A percentile compares a stretch with the other conserved stretches of the same genome.
phyloP scores from a whole-genome alignment of 2,329 filamentous ascomycete species.

The Plectosphaerella cucumerina region DNA sequence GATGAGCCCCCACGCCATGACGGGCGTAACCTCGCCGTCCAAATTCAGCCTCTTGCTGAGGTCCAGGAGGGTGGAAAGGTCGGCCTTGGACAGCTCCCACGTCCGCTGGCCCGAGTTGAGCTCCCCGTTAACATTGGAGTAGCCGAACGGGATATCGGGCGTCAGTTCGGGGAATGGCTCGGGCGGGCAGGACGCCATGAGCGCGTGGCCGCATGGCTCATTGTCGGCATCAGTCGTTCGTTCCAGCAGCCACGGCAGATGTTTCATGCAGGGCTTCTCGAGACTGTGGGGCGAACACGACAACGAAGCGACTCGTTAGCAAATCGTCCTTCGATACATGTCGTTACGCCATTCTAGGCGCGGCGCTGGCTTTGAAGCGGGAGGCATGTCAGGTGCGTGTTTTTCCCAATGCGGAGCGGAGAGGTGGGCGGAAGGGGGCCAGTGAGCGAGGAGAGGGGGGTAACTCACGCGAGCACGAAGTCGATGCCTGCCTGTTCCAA shows the following conservation, averaged over 20 bases:
- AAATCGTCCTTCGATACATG: slow-evolving; percentile 8
- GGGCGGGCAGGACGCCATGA: slow-evolving; percentile 90
- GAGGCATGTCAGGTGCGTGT: neutral
- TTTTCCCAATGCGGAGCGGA: neutral
- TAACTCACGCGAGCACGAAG: slow-evolving; percentile 83
- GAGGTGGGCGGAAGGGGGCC: neutral
- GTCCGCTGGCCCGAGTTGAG: slow-evolving; percentile 62
- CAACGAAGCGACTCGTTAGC: slow-evolving; percentile 32
- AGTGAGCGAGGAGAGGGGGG: slow-evolving; percentile 4
- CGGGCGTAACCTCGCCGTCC: slow-evolving; percentile 87
- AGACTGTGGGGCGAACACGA: slow-evolving; percentile 52
- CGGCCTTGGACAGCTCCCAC: slow-evolving; percentile 72
- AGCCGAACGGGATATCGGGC: slow-evolving; percentile 49
- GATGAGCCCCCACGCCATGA: slow-evolving; percentile 90
- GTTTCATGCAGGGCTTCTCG: slow-evolving; percentile 90
- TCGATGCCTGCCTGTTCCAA: slow-evolving; percentile 84
- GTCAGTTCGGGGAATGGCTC: slow-evolving; percentile 50
- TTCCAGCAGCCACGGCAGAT: slow-evolving; percentile 75
- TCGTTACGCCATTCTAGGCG: neutral
- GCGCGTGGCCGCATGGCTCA: slow-evolving; percentile 78
- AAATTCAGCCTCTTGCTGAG: slow-evolving; percentile 78
- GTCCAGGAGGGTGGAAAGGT: slow-evolving; percentile 77
- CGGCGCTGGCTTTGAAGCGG: neutral
- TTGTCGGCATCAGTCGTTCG: slow-evolving; percentile 54
- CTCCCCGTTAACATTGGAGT: slow-evolving; percentile 28